Conservation (phyloP, 2,329 filamentous ascomycete species). For the Endocalyx cinctus region DNA sequence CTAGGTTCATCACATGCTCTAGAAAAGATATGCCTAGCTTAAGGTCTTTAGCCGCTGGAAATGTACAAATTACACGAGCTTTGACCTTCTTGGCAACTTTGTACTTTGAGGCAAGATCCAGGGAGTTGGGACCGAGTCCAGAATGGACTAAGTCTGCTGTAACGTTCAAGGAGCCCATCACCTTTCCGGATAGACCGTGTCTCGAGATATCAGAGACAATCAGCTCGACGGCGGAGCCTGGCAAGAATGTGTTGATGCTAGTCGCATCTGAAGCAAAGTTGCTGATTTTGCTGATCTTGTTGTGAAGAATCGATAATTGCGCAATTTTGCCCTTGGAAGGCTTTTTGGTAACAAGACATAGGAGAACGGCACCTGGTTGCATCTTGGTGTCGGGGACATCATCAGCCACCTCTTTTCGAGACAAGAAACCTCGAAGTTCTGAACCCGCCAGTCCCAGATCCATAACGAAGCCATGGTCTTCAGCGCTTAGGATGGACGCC, state of each 20-base stretch:
- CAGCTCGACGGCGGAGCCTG: conserved; percentile 84
- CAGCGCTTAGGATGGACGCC: conserved; percentile 84
- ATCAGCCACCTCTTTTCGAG: conserved; percentile 73
- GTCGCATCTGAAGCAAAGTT: conserved; percentile 70
- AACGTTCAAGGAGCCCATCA: conserved; percentile 86
- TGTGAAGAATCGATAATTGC: conserved; percentile 74
- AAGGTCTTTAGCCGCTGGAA: conserved; percentile 70
- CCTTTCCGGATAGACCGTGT: conserved; percentile 79
- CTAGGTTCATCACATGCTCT: conserved; percentile 71
- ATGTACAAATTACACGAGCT: conserved; percentile 82
- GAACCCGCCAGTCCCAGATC: conserved; percentile 71
- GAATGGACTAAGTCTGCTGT: conserved; percentile 91
- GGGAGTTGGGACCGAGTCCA: conserved; percentile 63
- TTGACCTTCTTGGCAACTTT: conserved; percentile 81
- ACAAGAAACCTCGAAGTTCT: conserved; percentile 74
- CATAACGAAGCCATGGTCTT: conserved; percentile 94
- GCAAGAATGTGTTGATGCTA: conserved; percentile 84
- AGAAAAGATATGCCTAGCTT: conserved; percentile 87
- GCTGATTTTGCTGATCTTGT: conserved; percentile 62
- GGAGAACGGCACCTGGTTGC: conserved; percentile 76
- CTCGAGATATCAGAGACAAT: conserved; percentile 71
- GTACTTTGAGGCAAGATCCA: conserved; percentile 71
- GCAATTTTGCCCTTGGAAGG: conserved; percentile 75
- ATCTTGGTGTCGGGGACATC: conserved; percentile 61
- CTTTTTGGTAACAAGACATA: conserved; percentile 75